phyloP scores from a whole-genome alignment of 108 stramenopile genomes.

The Seminavis robusta region DNA sequence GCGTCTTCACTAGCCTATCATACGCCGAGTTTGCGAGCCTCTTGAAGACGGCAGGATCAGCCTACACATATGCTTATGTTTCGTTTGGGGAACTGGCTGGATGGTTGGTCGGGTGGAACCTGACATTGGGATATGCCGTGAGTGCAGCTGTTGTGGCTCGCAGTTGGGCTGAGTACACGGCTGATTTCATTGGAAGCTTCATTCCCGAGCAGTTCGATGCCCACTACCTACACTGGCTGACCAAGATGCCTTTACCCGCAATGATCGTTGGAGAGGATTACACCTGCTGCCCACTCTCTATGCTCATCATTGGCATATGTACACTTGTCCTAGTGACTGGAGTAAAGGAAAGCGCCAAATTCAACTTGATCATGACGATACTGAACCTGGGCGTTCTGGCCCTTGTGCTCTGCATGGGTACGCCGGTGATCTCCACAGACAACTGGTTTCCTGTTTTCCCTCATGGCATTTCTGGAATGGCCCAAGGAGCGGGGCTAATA shows the following conservation, averaged over 20 bases:
- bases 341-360: slow-evolving; percentile 68
- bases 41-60: slow-evolving; percentile 47
- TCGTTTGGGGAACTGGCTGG: slow-evolving; percentile 53
- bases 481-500: slow-evolving; percentile 45
- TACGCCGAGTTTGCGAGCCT: slow-evolving; percentile 61
- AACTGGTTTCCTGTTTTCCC: slow-evolving; percentile 45
- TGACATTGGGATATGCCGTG: slow-evolving; percentile 57
- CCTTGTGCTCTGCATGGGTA: slow-evolving; percentile 37
- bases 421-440: slow-evolving; percentile 26
- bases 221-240: no score
- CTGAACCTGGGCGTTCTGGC: slow-evolving; percentile 56
- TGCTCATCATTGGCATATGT: slow-evolving; percentile 47
- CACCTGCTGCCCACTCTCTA: slow-evolving; percentile 58
- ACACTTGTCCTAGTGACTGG: slow-evolving; percentile 58
- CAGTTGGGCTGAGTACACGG: slow-evolving; percentile 53
- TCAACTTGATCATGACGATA: slow-evolving; percentile 72
- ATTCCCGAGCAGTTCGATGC: not conserved
- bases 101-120: slow-evolving; percentile 49
- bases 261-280: slow-evolving; percentile 23
- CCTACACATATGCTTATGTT: slow-evolving; percentile 59
- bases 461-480: slow-evolving; percentile 33
- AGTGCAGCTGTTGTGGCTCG: slow-evolving; percentile 51
- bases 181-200: slow-evolving; percentile 12
- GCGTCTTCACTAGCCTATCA: slow-evolving; percentile 44
- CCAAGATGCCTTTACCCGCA: slow-evolving; percentile 17